Evolutionary conservation across 1,139 yeast species (phyloP).

Genomic region (Magnusiomyces tetraspermus): DNA sequence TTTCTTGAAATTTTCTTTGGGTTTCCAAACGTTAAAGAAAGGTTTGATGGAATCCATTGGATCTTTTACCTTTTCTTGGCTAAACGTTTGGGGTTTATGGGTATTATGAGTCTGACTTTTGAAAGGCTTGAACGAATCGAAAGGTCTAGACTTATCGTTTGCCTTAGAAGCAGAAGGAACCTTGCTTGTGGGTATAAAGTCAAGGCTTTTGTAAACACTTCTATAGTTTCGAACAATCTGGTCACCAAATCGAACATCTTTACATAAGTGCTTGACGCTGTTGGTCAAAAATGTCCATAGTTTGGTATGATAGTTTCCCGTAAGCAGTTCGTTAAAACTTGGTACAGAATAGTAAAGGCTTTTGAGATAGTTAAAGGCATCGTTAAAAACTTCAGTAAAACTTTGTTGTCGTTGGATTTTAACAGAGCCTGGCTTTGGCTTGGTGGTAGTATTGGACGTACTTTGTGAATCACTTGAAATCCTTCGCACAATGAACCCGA

Average conservation of each 20-base stretch:
- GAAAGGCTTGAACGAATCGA: too few species aligned
- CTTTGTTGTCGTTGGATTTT: not conserved
- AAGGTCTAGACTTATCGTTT: too few species aligned
- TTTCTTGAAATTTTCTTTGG: constrained; percentile 59
- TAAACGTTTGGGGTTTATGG: too few species aligned
- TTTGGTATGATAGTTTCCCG: constrained; percentile 13
- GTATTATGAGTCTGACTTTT: too few species aligned
- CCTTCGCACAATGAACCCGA: constrained; percentile 59
- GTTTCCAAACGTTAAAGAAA: constrained; percentile 77
- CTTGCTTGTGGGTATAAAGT: constrained; percentile 19
- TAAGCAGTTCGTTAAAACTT: constrained; percentile 14
- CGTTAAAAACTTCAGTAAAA: not conserved
- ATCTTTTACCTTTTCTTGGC: too few species aligned
- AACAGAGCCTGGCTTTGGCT: not conserved
- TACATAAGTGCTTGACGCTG: not conserved
- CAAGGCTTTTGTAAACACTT: constrained; percentile 19
- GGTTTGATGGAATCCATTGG: constrained; percentile 18
- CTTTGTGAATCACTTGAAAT: not conserved
- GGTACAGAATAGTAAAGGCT: constrained; percentile 2
- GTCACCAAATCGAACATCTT: not conserved
- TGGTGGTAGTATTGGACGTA: too few species aligned
- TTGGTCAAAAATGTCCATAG: not conserved
- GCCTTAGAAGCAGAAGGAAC: too few species aligned
- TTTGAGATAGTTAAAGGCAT: not conserved
- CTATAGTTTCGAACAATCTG: constrained; percentile 13